Percentiles rank a stretch among this genome's conserved stretches.
These are phyloP conservation scores for Poteriospumella lacustris DNA, from an alignment of 108 stramenopile genomes.

Conservation along the genomic window DNA sequence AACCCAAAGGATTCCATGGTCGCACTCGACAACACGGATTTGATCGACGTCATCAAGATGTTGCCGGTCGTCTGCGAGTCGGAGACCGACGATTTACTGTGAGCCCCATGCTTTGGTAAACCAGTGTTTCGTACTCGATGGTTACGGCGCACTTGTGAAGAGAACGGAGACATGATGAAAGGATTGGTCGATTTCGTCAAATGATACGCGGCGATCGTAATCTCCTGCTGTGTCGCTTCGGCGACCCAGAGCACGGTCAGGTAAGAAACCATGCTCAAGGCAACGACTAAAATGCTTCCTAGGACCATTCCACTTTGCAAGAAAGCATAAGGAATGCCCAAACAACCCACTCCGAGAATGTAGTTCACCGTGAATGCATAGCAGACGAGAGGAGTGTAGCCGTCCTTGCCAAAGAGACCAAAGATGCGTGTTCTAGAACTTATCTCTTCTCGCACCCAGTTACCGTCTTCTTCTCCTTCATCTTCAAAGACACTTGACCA, in stretches of 20 bases:
- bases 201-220: not conserved
- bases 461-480: constrained; percentile 20
- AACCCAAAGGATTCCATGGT: not conserved
- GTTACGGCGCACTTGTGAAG: not conserved
- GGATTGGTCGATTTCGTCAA: not conserved
- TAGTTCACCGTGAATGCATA: constrained; percentile 57
- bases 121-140: too few relatives aligned
- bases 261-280: constrained; percentile 38
- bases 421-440: not conserved
- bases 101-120: not conserved
- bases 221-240: constrained; percentile 32
- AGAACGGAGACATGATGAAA: not conserved
- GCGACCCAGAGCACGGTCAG: constrained; percentile 55
- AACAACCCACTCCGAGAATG: constrained; percentile 56
- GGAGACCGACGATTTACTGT: not conserved
- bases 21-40: not conserved
- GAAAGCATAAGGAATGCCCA: constrained; percentile 54
- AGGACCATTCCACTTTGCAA: constrained; percentile 45
- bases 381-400: constrained; percentile 34
- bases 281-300: constrained; percentile 32
- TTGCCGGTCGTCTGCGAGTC: not conserved
- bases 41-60: not conserved
- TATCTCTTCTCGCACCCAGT: not conserved
- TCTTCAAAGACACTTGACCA: constrained; percentile 27
- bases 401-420: not conserved